Conservation (phyloP, 2,329 filamentous ascomycete genomes). For the Fusarium vanettenii region DNA sequence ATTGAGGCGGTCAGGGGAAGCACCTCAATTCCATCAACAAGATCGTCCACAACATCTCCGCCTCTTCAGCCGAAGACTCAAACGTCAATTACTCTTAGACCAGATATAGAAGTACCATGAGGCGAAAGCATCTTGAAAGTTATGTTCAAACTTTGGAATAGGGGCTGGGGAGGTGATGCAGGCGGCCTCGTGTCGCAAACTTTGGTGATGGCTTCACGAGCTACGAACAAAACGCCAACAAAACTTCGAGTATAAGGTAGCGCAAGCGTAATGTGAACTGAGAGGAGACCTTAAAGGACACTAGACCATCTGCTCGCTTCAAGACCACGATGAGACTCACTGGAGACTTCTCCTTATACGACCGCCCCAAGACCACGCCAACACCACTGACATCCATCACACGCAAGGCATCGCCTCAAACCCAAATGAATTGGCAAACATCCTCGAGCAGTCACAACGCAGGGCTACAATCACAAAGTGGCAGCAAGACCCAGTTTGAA, state of each 20-base stretch:
- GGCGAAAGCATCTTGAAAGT: fast-evolving
- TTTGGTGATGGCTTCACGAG: not conserved
- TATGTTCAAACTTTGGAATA: not conserved
- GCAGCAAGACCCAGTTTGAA: not conserved
- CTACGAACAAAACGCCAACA: not conserved
- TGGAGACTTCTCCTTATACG: too few species aligned
- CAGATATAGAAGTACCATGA: not conserved
- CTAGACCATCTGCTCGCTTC: not conserved
- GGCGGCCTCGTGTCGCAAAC: not conserved
- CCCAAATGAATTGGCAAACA: not conserved
- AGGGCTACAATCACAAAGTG: not conserved
- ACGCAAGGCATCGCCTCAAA: not conserved
- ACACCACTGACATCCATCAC: not conserved
- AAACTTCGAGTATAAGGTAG: not conserved
- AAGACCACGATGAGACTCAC: not conserved
- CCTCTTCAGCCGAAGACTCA: not conserved
- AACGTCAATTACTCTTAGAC: fast-evolving
- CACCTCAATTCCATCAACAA: not conserved
- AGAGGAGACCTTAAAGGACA: too few species aligned
- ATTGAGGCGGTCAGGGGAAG: not conserved
- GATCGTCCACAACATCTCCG: not conserved
- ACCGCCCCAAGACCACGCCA: not conserved
- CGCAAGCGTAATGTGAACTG: not conserved
- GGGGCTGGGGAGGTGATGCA: not conserved
- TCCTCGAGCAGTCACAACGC: not conserved